These are phyloP conservation scores for Rhododendron henanense DNA, from an alignment of 148 eudicot species.

Conservation along the genomic window DNA sequence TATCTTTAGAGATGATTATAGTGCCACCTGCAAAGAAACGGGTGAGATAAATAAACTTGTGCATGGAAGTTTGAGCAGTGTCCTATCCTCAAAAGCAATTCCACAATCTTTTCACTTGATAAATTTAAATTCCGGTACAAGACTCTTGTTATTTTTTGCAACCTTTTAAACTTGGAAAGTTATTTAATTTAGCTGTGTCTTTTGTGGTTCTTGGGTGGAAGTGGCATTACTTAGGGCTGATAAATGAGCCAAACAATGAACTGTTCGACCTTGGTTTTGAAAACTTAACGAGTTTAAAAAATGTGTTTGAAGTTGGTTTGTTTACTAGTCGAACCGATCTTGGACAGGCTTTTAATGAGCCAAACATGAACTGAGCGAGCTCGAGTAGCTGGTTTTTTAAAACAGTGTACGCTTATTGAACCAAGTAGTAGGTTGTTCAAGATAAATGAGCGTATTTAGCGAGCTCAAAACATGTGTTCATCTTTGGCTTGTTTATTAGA, in stretches of 20 bases:
- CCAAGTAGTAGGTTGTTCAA: background rate
- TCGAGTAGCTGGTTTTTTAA: background rate
- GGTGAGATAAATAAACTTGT: background rate
- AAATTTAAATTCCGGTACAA: background rate
- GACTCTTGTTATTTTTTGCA: background rate
- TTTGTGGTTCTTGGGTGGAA: background rate
- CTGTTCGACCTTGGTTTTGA: background rate
- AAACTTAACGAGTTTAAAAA: background rate
- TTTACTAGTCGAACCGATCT: background rate
- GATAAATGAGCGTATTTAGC: background rate
- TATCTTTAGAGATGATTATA: background rate
- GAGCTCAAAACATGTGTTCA: background rate
- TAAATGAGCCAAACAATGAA: background rate
- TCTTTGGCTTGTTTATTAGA: background rate
- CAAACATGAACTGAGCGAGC: background rate
- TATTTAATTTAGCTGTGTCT: conserved; percentile 2
- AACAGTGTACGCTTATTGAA: background rate
- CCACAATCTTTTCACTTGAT: background rate
- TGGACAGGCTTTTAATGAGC: background rate
- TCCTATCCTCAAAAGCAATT: background rate
- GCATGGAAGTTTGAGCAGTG: background rate
- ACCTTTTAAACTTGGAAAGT: background rate
- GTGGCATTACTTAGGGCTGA: background rate
- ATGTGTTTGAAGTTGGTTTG: background rate
- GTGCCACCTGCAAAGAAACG: conserved; percentile 4